A percentile compares a stretch with the other conserved stretches of the same genome.
Evolutionary conservation across 1,284 basidiomycete species (phyloP).

Genomic region (Ceratobasidium theobromae): DNA sequence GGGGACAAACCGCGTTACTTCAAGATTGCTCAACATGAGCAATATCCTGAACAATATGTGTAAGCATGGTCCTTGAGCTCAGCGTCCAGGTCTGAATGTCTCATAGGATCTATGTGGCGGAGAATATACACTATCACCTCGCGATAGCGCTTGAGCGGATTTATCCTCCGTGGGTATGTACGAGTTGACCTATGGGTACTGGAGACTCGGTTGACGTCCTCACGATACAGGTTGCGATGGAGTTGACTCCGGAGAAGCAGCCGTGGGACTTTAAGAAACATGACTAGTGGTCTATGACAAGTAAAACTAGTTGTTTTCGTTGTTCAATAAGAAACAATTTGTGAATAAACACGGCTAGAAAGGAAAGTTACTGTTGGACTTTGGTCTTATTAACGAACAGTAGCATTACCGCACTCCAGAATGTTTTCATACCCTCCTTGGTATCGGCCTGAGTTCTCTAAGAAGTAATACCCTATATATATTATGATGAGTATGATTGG

Average conservation of each 20-base stretch:
- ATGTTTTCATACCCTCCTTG: no score
- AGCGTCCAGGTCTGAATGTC: background rate
- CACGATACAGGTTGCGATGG: background rate
- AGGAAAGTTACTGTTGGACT: no score
- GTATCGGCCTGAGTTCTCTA: no score
- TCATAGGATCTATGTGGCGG: background rate
- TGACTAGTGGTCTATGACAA: no score
- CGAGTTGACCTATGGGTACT: no score
- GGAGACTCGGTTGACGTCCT: background rate
- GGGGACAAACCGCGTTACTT: conserved; percentile 17
- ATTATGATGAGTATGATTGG: no score
- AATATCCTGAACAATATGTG: background rate
- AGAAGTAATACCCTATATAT: no score
- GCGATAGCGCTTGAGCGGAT: background rate
- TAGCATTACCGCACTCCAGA: no score
- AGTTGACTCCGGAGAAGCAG: background rate
- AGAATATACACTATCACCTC: background rate
- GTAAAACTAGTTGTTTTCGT: no score
- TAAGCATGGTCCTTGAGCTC: background rate
- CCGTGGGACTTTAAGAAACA: background rate
- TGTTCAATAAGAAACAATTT: no score
- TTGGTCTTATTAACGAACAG: no score
- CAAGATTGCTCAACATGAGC: background rate
- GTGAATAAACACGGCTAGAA: no score
- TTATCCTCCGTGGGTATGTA: conserved; percentile 1